Base-by-base conservation (phyloP, 495 filamentous ascomycete species). In the Podospora anserina region DNA sequence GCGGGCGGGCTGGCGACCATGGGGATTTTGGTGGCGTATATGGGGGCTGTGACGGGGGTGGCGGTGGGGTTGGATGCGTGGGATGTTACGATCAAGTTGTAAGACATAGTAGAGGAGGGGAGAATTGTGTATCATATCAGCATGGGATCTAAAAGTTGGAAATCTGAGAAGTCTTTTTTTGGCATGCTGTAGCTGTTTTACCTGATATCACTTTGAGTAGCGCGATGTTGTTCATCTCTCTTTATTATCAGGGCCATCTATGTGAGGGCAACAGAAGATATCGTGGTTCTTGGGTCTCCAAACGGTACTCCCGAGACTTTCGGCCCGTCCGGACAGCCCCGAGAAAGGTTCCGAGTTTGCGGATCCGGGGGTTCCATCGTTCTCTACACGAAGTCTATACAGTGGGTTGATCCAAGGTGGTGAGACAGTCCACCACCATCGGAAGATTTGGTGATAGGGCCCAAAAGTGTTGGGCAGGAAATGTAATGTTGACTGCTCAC, bases 71-170 rank as follows among this genome's bases (percentile, higher is more conserved):
- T 99, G 71, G 91, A 97, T 79, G 74, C 76, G 57, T 87, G 80
- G 68, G 85, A 92, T 74, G 78, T 97, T 30, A 92, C 89, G 39
- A 86, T 97, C 70, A 94, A 92, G 79, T 77, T 89, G 66, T 97
- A 73, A 61, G 63, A n/a, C 23, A 23, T 49, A 49, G 15, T 11
- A 49, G 7, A 49, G 5, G 13, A 11, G 15, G 39, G 39, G 39
- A 13, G 2, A 13, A 11, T 11, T 13, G 13, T 49, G 39, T 49
- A 49, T 6, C 39, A 49, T 49, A 49, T 49, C 13, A 16, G 39
- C 6, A 49, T 49, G 39, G 13, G 39, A 49, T 49, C 0, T 49
- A 49, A 49, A 49, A 49, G 39, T 49, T 49, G 39, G 39, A 49
- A 49, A 49, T 49, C 13, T 49, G 39, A 3, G 9, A 49, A 11